Percentiles rank a stretch among this genome's conserved stretches.
Conservation (phyloP, 352 stramenopile species). For the Globisporangium megalacanthum region DNA sequence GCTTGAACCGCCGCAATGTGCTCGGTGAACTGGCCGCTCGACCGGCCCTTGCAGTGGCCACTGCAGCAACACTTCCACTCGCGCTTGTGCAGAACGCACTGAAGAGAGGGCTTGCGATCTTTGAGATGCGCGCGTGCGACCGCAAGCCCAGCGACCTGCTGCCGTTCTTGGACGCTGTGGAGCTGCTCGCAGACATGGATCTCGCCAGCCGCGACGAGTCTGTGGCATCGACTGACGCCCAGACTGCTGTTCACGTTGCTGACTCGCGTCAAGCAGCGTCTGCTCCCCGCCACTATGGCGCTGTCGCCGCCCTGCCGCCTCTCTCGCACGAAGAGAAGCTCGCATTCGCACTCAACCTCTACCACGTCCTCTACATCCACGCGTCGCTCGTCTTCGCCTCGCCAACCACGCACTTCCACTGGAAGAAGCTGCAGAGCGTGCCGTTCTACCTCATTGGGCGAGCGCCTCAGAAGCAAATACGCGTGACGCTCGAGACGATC, state of each 20-base stretch:
- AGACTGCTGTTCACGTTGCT: not conserved
- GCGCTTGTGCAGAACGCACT: slow-evolving; percentile 22
- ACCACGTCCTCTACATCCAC: slow-evolving; percentile 88
- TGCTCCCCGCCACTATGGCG: not conserved
- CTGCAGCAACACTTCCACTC: not conserved
- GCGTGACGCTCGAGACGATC: slow-evolving; percentile 75
- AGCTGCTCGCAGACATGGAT: slow-evolving; percentile 38
- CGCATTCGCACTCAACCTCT: slow-evolving; percentile 88
- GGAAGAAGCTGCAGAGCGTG: slow-evolving; percentile 62
- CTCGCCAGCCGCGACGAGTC: slow-evolving; percentile 15
- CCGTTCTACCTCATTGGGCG: slow-evolving; percentile 41
- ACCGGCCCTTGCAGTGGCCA: not conserved
- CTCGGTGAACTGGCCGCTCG: slow-evolving; percentile 5
- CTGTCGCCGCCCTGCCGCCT: not conserved
- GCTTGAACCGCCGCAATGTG: slow-evolving; percentile 47
- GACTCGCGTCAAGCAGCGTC: too few relatives aligned
- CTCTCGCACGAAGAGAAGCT: slow-evolving; percentile 34
- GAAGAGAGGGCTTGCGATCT: slow-evolving; percentile 25
- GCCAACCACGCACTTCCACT: slow-evolving; percentile 55
- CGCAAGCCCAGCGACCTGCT: slow-evolving; percentile 23
- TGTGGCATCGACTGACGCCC: not conserved
- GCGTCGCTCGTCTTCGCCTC: slow-evolving; percentile 54
- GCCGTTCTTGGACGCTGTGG: slow-evolving; percentile 43
- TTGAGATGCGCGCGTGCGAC: slow-evolving; percentile 6
- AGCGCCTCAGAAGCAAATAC: slow-evolving; percentile 14